Evolutionary conservation across 352 stramenopile genomes (phyloP).

Genomic region (Phytophthora melonis): DNA sequence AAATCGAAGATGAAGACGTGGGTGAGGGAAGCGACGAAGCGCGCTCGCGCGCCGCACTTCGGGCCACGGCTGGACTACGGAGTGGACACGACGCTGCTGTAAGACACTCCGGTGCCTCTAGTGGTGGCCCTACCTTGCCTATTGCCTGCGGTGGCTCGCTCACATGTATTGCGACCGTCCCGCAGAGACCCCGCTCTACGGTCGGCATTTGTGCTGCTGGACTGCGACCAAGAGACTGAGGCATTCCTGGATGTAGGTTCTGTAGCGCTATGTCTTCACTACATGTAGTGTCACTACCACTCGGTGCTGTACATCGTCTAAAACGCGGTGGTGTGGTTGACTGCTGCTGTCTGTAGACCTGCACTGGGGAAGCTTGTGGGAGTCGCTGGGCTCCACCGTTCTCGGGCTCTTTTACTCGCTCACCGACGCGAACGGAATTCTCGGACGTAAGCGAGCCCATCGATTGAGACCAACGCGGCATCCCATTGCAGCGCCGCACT

Average conservation of each 20-base stretch:
- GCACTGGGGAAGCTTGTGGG: constrained; percentile 73
- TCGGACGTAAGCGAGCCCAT: constrained; percentile 66
- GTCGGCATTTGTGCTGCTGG: constrained; percentile 71
- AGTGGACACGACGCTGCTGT: constrained; percentile 67
- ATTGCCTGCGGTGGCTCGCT: background rate
- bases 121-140: background rate
- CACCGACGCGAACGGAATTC: constrained; percentile 86
- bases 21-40: constrained; percentile 70
- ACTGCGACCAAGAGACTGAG: constrained; percentile 82
- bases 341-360: constrained; percentile 54
- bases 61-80: constrained; percentile 71
- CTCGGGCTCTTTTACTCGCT: constrained; percentile 86
- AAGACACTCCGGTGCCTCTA: background rate
- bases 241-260: constrained; percentile 68
- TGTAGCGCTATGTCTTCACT: background rate
- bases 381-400: constrained; percentile 70
- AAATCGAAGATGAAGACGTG: constrained; percentile 78
- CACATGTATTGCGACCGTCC: constrained; percentile 8
- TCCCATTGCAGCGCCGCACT: constrained; percentile 22
- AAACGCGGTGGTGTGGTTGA: background rate
- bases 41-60: constrained; percentile 53
- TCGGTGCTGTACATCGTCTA: background rate
- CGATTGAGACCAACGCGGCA: constrained; percentile 7
- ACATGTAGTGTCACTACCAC: background rate
- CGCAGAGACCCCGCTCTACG: constrained; percentile 67